Evolutionary conservation across 2,329 filamentous ascomycete genomes (phyloP).

Genomic region (Ceratocystis colombiana): DNA sequence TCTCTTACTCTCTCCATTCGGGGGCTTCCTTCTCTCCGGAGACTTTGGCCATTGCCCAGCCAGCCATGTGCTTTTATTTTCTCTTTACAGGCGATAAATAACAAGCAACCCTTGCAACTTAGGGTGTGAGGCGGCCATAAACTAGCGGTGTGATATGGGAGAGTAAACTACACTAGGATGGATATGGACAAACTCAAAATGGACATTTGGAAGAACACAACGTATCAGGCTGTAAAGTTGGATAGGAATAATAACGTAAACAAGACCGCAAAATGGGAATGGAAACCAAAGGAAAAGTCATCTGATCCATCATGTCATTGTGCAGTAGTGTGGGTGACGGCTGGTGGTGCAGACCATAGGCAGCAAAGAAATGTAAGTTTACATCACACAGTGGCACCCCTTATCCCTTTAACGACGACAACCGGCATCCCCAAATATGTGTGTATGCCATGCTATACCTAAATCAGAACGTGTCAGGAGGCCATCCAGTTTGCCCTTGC

Average conservation of each 20-base stretch:
- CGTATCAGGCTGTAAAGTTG: background rate
- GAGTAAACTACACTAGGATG: background rate
- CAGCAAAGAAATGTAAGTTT: background rate
- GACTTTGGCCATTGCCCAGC: background rate
- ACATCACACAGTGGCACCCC: background rate
- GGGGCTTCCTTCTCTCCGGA: background rate
- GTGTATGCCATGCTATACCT: too few relatives aligned
- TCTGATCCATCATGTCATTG: constrained; percentile 13
- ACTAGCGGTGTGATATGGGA: constrained; percentile 5
- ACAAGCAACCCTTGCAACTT: background rate
- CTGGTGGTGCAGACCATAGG: background rate
- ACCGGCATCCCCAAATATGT: background rate
- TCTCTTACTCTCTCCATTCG: background rate
- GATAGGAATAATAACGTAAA: background rate
- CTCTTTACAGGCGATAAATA: background rate
- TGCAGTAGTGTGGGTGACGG: background rate
- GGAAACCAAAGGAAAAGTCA: background rate
- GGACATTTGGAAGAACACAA: background rate
- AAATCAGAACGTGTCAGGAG: too few relatives aligned
- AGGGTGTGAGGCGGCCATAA: background rate
- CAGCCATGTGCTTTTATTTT: constrained; percentile 5
- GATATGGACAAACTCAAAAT: background rate
- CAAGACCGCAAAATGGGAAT: background rate
- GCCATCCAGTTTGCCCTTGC: too few relatives aligned
- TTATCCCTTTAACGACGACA: background rate